Percentiles rank a stretch among this genome's conserved stretches.
Conservation (phyloP, 177 flowering plant species). For the Vitis hybrid region DNA sequence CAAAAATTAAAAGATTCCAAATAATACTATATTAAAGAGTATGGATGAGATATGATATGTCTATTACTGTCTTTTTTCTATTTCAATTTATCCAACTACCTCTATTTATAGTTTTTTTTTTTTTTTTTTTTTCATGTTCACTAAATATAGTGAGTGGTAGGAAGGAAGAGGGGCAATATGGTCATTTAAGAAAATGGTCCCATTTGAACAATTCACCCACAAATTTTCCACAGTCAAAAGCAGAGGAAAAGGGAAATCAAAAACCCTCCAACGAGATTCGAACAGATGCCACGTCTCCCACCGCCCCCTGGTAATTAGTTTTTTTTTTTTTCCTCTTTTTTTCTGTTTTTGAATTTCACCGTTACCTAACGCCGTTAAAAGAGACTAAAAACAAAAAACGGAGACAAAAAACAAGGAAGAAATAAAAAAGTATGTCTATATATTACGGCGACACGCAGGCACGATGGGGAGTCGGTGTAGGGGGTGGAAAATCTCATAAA, state of each 20-base stretch:
- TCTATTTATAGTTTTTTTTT: too few relatives aligned
- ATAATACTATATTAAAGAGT: too few relatives aligned
- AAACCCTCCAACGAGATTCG: not conserved
- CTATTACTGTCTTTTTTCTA: too few relatives aligned
- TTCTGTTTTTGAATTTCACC: not conserved
- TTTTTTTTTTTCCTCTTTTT: not conserved
- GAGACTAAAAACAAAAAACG: not conserved
- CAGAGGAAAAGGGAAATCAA: not conserved
- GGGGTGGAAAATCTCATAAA: not conserved
- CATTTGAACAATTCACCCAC: slow-evolving; percentile 21
- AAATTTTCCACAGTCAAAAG: slow-evolving; percentile 6
- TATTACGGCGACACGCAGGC: not conserved
- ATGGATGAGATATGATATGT: too few relatives aligned
- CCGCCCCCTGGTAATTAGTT: not conserved
- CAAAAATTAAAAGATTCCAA: too few relatives aligned
- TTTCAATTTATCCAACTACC: too few relatives aligned
- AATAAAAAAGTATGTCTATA: not conserved
- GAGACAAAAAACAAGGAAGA: too few relatives aligned
- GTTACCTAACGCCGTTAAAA: slow-evolving; percentile 14
- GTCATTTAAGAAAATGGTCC: not conserved
- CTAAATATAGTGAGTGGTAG: not conserved
- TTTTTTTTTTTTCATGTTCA: not conserved
- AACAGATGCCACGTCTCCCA: not conserved
- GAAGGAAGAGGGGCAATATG: slow-evolving; percentile 8
- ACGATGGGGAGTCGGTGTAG: not conserved